Conservation (phyloP, 1,284 basidiomycete species). For the Heterobasidion annosum region DNA sequence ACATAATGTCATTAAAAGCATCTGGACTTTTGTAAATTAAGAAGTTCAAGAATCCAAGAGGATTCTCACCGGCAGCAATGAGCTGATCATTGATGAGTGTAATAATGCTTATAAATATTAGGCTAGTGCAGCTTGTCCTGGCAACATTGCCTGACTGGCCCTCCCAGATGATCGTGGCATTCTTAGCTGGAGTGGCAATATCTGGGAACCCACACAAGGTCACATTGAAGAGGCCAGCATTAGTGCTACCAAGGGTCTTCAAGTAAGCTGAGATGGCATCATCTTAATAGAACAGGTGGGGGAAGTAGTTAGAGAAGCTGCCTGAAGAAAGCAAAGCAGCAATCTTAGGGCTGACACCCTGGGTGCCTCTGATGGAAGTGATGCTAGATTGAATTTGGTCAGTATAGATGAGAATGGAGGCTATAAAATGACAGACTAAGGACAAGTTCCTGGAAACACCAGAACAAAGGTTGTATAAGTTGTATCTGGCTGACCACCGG, state of each 20-base stretch:
- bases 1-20: constrained; percentile 50
- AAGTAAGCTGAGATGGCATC: constrained; percentile 5
- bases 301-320: constrained; percentile 5
- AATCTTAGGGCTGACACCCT: constrained; percentile 16
- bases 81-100: constrained; percentile 51
- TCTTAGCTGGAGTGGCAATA: constrained; percentile 50
- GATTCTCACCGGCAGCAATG: constrained; percentile 33
- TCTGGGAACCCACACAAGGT: constrained; percentile 21
- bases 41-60: constrained; percentile 38
- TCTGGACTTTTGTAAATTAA: constrained; percentile 37
- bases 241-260: constrained; percentile 17
- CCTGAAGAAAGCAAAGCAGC: constrained; percentile 1
- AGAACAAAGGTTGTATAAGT: constrained; percentile 1
- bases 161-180: constrained; percentile 50
- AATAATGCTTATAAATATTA: constrained; percentile 30
- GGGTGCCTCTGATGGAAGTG: constrained; percentile 13
- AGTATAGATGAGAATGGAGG: neutral
- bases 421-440: neutral
- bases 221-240: constrained; percentile 15
- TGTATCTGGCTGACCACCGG: constrained; percentile 13
- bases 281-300: neutral
- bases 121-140: constrained; percentile 24
- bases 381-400: neutral
- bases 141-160: constrained; percentile 33
- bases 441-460: constrained; percentile 1